A percentile compares a stretch with the other conserved stretches of the same genome.
Conservation (phyloP, 2,329 filamentous ascomycete species). For the Hypoxylon sp. region DNA sequence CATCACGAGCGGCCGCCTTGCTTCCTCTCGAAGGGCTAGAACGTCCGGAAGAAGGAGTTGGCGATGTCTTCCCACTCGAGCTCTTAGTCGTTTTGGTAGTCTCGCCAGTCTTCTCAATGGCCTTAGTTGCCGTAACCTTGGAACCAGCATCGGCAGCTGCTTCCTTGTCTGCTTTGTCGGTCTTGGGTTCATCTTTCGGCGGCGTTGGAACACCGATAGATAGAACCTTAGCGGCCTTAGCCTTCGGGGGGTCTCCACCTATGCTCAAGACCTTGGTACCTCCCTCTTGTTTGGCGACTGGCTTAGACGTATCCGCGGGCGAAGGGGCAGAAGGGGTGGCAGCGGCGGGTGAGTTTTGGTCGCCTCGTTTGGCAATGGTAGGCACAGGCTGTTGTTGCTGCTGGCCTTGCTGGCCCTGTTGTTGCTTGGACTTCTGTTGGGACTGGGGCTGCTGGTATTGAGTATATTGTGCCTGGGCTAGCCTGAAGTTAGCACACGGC, state of each 20-base stretch:
- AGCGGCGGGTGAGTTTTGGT: conserved; percentile 57
- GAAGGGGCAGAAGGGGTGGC: conserved; percentile 62
- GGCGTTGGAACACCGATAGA: conserved; percentile 75
- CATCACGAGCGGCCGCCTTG: conserved; percentile 72
- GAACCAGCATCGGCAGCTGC: conserved; percentile 70
- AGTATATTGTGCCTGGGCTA: conserved; percentile 63
- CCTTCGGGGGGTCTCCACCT: conserved; percentile 67
- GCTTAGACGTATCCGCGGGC: conserved; percentile 62
- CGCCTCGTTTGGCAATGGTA: conserved; percentile 75
- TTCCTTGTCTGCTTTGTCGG: conserved; percentile 57
- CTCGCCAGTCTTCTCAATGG: conserved; percentile 91
- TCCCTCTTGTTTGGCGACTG: conserved; percentile 68
- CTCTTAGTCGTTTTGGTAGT: conserved; percentile 63
- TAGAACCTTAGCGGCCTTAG: conserved; percentile 78
- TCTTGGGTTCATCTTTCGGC: conserved; percentile 70
- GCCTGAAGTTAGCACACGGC: conserved; percentile 21
- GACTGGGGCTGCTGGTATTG: conserved; percentile 67
- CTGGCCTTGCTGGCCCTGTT: conserved; percentile 59
- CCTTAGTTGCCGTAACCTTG: conserved; percentile 89
- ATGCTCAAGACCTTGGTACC: conserved; percentile 76
- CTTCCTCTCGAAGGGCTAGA: conserved; percentile 81
- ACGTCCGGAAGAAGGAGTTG: conserved; percentile 85
- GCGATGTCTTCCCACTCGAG: conserved; percentile 80
- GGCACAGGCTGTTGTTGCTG: conserved; percentile 59
- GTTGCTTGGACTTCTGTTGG: conserved; percentile 64